Evolutionary conservation across 345 rosid species (phyloP).

Genomic region (Eucalyptus marginata): DNA sequence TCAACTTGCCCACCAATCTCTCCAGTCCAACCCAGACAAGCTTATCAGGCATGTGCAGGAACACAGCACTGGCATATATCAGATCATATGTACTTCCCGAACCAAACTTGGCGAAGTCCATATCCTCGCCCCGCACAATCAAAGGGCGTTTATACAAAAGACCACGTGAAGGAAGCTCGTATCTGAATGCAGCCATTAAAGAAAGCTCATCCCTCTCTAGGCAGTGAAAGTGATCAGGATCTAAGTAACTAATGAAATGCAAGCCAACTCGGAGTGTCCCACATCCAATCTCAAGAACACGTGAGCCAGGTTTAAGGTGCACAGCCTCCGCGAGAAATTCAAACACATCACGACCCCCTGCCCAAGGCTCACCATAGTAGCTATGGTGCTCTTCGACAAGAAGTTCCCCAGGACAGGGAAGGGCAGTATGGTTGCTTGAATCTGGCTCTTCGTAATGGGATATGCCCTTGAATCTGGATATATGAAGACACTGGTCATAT

Average conservation of each 20-base stretch:
- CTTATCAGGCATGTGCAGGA: slow-evolving; percentile 93
- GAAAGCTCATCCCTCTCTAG: slow-evolving; percentile 96
- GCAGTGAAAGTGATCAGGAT: slow-evolving; percentile 61
- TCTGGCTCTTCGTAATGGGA: slow-evolving; percentile 68
- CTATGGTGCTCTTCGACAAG: slow-evolving; percentile 93
- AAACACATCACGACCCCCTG: slow-evolving; percentile 87
- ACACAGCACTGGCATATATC: slow-evolving; percentile 94
- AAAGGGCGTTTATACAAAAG: slow-evolving; percentile 72
- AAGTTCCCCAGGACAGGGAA: slow-evolving; percentile 90
- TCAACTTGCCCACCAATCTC: slow-evolving; percentile 56
- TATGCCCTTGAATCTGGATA: slow-evolving; percentile 70
- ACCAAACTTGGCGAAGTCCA: slow-evolving; percentile 82
- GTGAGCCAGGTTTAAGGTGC: slow-evolving; percentile 32
- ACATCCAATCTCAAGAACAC: slow-evolving; percentile 90
- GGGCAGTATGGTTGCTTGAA: slow-evolving; percentile 47
- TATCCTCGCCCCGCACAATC: slow-evolving; percentile 79
- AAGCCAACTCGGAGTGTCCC: slow-evolving; percentile 92
- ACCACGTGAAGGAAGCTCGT: slow-evolving; percentile 97
- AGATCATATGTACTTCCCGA: slow-evolving; percentile 48
- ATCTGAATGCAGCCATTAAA: slow-evolving; percentile 83
- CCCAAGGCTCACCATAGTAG: slow-evolving; percentile 98
- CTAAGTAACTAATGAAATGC: slow-evolving; percentile 79
- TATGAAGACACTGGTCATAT: too few species aligned
- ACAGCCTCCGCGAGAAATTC: slow-evolving; percentile 75
- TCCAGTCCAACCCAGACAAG: slow-evolving; percentile 94